These are phyloP conservation scores for Cytospora piceicola DNA, from an alignment of 2,329 filamentous ascomycete genomes.

Conservation along the genomic window DNA sequence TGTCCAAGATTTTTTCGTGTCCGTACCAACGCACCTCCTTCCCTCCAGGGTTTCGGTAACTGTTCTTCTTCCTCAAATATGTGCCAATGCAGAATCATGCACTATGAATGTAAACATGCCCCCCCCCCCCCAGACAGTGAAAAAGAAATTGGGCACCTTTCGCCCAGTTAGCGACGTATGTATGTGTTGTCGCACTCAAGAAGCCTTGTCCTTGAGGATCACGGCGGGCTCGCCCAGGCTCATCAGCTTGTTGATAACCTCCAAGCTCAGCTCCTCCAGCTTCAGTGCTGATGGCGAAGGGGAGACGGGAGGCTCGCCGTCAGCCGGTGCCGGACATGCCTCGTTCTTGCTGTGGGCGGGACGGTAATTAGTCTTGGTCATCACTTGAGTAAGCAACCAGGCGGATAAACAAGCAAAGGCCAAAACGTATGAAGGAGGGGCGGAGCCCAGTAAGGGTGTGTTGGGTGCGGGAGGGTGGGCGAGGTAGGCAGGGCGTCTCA, in stretches of 20 bases:
- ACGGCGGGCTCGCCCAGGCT: constrained; percentile 61
- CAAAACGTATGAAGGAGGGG: not conserved
- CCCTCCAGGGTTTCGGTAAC: not conserved
- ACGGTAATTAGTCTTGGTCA: constrained; percentile 29
- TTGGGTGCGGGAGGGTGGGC: constrained; percentile 4
- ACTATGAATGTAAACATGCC: not conserved
- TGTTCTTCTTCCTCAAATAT: no score
- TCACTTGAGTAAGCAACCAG: constrained; percentile 26
- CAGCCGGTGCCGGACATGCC: constrained; percentile 14
- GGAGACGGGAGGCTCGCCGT: constrained; percentile 36
- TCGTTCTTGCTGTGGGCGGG: constrained; percentile 30
- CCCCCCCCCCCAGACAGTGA: not conserved
- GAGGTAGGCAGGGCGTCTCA: constrained; percentile 45
- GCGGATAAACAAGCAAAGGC: constrained; percentile 20
- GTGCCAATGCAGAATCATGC: not conserved
- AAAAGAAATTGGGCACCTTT: not conserved
- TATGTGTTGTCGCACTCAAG: constrained; percentile 1
- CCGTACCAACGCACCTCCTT: not conserved
- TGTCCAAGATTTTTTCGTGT: not conserved
- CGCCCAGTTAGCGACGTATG: not conserved
- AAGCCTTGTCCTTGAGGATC: constrained; percentile 24
- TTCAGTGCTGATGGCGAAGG: constrained; percentile 44
- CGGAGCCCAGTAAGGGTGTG: constrained; percentile 9
- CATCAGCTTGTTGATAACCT: constrained; percentile 73
- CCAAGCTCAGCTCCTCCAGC: constrained; percentile 65